Conservation (phyloP, 148 eudicot genomes). For the Persicaria tinctoria region DNA sequence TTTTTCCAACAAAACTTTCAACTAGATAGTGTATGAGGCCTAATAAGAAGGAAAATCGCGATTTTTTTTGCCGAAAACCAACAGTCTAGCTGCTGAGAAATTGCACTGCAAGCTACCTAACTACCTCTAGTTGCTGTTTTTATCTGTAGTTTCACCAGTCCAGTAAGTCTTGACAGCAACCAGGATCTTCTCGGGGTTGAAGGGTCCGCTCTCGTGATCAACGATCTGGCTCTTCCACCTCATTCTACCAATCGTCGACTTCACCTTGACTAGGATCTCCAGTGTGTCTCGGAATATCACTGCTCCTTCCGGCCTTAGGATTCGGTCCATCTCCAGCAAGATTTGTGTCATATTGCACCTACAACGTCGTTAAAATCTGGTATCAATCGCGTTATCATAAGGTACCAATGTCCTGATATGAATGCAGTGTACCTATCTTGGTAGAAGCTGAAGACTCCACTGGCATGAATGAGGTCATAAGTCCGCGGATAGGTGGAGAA, state of each 20-base stretch:
- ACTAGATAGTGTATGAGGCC: not conserved
- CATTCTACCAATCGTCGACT: conserved; percentile 48
- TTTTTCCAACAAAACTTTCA: not conserved
- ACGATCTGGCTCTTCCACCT: conserved; percentile 56
- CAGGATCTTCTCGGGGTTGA: conserved; percentile 70
- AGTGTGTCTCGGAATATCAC: conserved; percentile 66
- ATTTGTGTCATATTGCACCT: conserved; percentile 72
- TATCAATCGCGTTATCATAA: no score
- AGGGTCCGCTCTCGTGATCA: conserved; percentile 85
- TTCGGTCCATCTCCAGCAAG: conserved; percentile 78
- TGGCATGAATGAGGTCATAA: conserved; percentile 87
- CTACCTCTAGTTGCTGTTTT: not conserved
- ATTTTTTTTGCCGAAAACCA: not conserved
- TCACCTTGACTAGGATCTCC: conserved; percentile 59
- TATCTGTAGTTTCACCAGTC: conserved; percentile 43
- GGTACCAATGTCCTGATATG: not conserved
- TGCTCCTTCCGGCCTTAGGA: conserved; percentile 77
- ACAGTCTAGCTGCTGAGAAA: not conserved
- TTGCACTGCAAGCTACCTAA: not conserved
- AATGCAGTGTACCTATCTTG: conserved; percentile 43
- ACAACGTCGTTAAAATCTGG: not conserved
- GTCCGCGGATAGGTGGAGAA: conserved; percentile 91
- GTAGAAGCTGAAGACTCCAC: conserved; percentile 62
- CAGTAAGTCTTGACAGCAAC: conserved; percentile 67
- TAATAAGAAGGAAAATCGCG: not conserved